Evolutionary conservation across 2,329 filamentous ascomycete genomes (phyloP).

Genomic region (Cercospora zeae-maydis): DNA sequence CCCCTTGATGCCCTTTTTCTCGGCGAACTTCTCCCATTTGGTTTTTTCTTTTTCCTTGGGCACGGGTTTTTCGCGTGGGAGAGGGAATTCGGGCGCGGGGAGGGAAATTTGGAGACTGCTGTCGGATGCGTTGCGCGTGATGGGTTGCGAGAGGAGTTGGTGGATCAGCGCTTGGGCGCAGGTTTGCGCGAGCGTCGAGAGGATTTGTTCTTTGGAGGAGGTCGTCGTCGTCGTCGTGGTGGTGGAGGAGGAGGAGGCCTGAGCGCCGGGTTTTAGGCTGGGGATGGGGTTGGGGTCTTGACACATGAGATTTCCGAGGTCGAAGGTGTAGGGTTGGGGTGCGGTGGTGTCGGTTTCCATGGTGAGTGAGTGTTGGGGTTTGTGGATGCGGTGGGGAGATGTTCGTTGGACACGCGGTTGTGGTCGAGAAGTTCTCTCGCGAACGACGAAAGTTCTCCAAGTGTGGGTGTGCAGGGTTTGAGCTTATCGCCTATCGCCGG

Average conservation of each 20-base stretch:
- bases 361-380: background rate
- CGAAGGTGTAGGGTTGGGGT: slow-evolving; percentile 86
- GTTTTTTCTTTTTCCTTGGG: slow-evolving; percentile 78
- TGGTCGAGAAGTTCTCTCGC: background rate
- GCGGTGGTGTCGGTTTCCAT: slow-evolving; percentile 47
- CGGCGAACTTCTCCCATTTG: slow-evolving; percentile 94
- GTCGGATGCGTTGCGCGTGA: slow-evolving; percentile 64
- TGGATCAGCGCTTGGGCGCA: slow-evolving; percentile 90
- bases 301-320: slow-evolving; percentile 80
- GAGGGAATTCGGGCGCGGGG: slow-evolving; percentile 62
- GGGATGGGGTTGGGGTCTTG: slow-evolving; percentile 81
- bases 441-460: slow-evolving; percentile 3
- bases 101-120: slow-evolving; percentile 68
- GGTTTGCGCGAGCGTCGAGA: slow-evolving; percentile 75
- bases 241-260: slow-evolving; percentile 37
- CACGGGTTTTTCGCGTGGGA: slow-evolving; percentile 90
- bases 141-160: slow-evolving; percentile 82
- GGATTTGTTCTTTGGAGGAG: slow-evolving; percentile 59
- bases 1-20: slow-evolving; percentile 92
- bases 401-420: background rate
- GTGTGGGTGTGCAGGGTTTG: background rate
- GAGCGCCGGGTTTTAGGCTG: too few species aligned
- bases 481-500: background rate
- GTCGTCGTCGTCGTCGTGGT: slow-evolving; percentile 33
- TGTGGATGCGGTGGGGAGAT: background rate